Evolutionary conservation across 176 grass and related monocot genomes (phyloP), one percentile per base, ranked within the genome.

Genomic region (Oropetium thomaeum): DNA sequence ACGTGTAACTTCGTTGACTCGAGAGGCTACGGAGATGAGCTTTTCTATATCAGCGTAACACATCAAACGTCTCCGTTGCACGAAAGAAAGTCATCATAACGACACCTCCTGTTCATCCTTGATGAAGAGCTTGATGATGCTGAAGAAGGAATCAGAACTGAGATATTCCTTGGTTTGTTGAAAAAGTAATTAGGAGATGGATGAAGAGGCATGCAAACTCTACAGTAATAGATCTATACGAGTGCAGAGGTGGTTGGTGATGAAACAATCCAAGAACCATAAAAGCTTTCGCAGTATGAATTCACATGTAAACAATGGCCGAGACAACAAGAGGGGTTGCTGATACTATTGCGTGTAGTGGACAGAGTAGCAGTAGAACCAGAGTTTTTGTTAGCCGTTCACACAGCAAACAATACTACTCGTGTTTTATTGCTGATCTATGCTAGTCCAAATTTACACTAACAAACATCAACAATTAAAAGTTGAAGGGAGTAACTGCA

Each of bases 1-100:
- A 15, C 10, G 1, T 1, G 33, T 71, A 19, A 17, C 58, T 82
- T 82, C 85, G 19, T 81, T 81, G 84, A 82, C 78, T 47, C 26
- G 19, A 54, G 35, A 71, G 13, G 65, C 49, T 23, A 49, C 14
- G 5, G 45, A 63, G 29, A 48, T 15, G 30, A 15, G 31, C 59
- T 35, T 35, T 22, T 13, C 35, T 48, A 66, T 67, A 26, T 45
- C 49, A 29, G 33, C 17, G 47, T 10, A 4, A 11, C 54, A 8
- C 53, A 44, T 79, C 27, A 54, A 47, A 43, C 61, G 42, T 20
- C 16, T 39, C 49, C n/a, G 3, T 73, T 25, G 2, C n/a, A 7
- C 10, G 23, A 57, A 27, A 69, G 15, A 20, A 82, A 82, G 37
- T 16, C 42, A 58, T 59, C 58, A 58, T 62, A 77, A 3, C 7